Evolutionary conservation across 2,329 filamentous ascomycete genomes (phyloP), one percentile per base, ranked within the genome.

Genomic region (Stachybotrys chartarum): DNA sequence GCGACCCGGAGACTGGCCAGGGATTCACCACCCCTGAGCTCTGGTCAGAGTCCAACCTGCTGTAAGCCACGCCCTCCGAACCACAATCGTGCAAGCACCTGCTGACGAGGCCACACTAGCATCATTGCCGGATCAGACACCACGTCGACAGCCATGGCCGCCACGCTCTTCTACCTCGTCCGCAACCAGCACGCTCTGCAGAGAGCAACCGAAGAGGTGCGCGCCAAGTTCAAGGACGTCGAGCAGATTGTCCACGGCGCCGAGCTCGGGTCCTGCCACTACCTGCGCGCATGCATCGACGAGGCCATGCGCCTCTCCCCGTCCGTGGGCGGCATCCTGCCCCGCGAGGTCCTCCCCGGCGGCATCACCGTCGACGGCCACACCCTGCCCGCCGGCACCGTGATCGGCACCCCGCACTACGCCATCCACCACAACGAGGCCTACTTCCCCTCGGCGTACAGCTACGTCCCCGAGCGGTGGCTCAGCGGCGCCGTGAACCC

Each of bases 51-150:
- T 86, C 85, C 8, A 88, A 88, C 65, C 71, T 88, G 17, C 77
- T 90, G 73, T 82, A 64, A 69, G 77, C 68, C 1, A 42, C 14
- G 8, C 35, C 14, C 14, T 14, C 17, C 30, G 16, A 31, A 8
- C 54, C 30, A 32, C 18, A 48, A n/a, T 35, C 35, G 3, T 42
- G 35, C 35, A 10, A 10, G 35, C 10, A 14, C 24, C 14, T 42
- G 35, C 35, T 42, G 10, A 42, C 35, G 14, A 42, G 14, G 35
- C 5, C 35, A 42, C 35, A 42, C n/a, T 52, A 80, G 78, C 8
- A 87, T 88, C 72, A 86, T 87, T 59, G 86, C 85, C 10, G 86
- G 86, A 35, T 86, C 84, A 31, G 86, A 90, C 64, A 90, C 87
- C 1, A 89, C 86, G 1, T 87, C 85, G 0, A 89, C 85, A 1